Evolutionary conservation across 768 basidiomycete genomes (phyloP).

Genomic region (Boletus edulis): DNA sequence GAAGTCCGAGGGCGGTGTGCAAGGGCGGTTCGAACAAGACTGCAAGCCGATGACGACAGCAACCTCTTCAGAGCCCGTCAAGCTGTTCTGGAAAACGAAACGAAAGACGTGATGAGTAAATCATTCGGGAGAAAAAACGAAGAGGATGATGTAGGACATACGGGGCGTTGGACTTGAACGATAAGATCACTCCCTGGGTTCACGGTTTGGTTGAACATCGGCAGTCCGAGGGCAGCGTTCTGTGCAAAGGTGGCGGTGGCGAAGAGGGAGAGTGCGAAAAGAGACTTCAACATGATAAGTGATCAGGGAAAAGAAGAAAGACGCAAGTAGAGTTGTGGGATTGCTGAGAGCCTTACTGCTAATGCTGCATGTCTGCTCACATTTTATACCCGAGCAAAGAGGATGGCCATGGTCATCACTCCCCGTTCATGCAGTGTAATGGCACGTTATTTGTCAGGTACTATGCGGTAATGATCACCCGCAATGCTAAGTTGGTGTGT

Average conservation of each 20-base stretch:
- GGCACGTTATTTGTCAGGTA: background rate
- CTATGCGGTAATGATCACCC: constrained; percentile 2
- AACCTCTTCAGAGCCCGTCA: constrained; percentile 42
- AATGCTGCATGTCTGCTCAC: too few relatives aligned
- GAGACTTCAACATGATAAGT: background rate
- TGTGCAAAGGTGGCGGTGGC: constrained; percentile 42
- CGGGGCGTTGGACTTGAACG: constrained; percentile 49
- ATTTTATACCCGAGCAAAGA: constrained; percentile 8
- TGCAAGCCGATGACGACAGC: constrained; percentile 45
- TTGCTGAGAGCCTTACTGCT: too few relatives aligned
- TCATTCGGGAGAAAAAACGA: background rate
- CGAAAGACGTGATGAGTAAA: background rate
- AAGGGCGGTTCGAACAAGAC: constrained; percentile 34
- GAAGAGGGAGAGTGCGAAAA: background rate
- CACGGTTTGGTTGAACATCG: constrained; percentile 29
- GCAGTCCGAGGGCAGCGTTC: constrained; percentile 38
- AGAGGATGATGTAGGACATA: constrained; percentile 24
- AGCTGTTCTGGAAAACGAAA: constrained; percentile 27
- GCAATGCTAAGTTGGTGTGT: background rate
- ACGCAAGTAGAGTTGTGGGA: too few relatives aligned
- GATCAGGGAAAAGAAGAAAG: too few relatives aligned
- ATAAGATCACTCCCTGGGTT: constrained; percentile 36
- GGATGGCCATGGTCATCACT: background rate
- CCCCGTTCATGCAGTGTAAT: background rate
- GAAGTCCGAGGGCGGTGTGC: constrained; percentile 22